Evolutionary conservation across 768 basidiomycete species (phyloP), one percentile per base, ranked within the genome.

Genomic region (Leccinellum albellum): DNA sequence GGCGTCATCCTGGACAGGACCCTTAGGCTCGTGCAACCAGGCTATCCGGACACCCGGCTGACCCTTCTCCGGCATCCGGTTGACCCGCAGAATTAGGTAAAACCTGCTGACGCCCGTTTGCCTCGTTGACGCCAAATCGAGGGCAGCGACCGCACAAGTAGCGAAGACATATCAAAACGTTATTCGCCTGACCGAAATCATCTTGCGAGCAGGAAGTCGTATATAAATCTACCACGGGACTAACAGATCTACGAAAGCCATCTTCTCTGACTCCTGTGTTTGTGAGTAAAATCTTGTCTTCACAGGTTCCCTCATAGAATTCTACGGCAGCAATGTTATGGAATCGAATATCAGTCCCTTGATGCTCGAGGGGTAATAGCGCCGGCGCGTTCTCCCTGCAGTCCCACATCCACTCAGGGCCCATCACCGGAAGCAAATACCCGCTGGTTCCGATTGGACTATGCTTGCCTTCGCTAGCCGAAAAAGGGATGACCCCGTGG

Each of bases 331-430:
- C 56, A 47, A 44, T 26, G 47, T 32, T 31, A 42, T 21, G 15
- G 3, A 24, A 24, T 32, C 14, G 35, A 29, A 17, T 23, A 23
- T 48, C 49, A 42, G 40, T 49, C 54, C 60, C 56, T 51, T 49
- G 58, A 66, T 57, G 48, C 37, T 40, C 37, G 37, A 40, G 37
- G 37, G 6, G 37, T 20, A n/a, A n/a, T n/a, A n/a, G 37, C 37
- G 37, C 37, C 37, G 37, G 37, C 20, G n/a, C n/a, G n/a, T 40
- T 29, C 51, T 46, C 46, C 26, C 45, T 54, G 47, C 26, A 15
- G 24, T 33, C 29, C 47, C 52, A 23, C 24, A n/a, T 53, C 20
- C n/a, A 40, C 37, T 40, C 37, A 40, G 37, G 35, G 37, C 2
- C 37, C 37, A 40, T 40, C 37, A 40, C 54, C 54, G 56, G 62